Evolutionary conservation across 139 green algal genomes (phyloP).

Genomic region (Medakamo hakoo): DNA sequence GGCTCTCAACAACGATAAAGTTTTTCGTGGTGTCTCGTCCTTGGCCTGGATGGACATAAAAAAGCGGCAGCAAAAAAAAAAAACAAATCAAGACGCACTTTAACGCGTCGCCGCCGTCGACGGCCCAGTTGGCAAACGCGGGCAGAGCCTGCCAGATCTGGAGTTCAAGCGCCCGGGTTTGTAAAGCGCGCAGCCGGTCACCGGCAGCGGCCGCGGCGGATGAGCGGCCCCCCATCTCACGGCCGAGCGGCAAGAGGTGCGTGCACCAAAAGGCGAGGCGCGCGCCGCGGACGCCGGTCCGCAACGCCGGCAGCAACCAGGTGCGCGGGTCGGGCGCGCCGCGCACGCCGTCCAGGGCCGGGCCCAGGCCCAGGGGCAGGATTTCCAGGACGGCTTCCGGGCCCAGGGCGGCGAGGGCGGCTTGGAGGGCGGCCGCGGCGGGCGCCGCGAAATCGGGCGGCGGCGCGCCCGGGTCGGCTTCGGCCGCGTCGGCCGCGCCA

Average conservation of each 20-base stretch:
- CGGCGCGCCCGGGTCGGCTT: constrained; percentile 3
- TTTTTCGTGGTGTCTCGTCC: constrained; percentile 1
- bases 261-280: constrained; percentile 44
- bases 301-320: constrained; percentile 83
- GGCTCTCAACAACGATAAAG: constrained; percentile 40
- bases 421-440: constrained; percentile 43
- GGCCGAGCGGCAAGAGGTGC: constrained; percentile 52
- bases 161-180: constrained; percentile 33
- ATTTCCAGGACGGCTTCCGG: constrained; percentile 43
- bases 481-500: constrained; percentile 33
- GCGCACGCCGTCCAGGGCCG: constrained; percentile 19
- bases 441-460: constrained; percentile 13
- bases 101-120: constrained; percentile 30
- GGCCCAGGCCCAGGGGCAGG: constrained; percentile 49
- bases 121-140: constrained; percentile 57
- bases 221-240: constrained; percentile 22
- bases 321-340: constrained; percentile 41
- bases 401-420: constrained; percentile 48
- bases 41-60: neutral
- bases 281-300: constrained; percentile 32
- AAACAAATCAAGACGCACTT: constrained; percentile 2
- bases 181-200: constrained; percentile 4
- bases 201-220: neutral
- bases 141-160: constrained; percentile 77
- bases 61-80: neutral